These are phyloP conservation scores for Lagenaria siceraria DNA, from an alignment of 306 rosid species.

Conservation along the genomic window DNA sequence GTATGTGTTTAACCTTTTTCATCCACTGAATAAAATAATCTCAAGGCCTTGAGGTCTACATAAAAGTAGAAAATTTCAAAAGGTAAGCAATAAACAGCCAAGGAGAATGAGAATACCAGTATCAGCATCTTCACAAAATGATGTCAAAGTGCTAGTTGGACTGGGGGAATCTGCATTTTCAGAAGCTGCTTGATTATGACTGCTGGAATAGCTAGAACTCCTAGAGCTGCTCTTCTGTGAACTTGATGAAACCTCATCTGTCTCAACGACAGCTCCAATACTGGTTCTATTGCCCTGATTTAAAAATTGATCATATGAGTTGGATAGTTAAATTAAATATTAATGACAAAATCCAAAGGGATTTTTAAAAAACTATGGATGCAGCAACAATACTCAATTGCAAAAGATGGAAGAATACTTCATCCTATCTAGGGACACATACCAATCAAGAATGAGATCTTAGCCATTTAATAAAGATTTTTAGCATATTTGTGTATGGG, in stretches of 20 bases:
- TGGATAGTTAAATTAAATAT: neutral
- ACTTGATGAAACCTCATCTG: slow-evolving; percentile 39
- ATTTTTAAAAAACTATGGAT: neutral
- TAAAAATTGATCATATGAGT: slow-evolving; percentile 5
- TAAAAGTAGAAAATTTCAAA: neutral
- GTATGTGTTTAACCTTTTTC: neutral
- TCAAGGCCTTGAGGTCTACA: neutral
- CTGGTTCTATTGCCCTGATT: slow-evolving; percentile 64
- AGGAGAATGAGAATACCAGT: slow-evolving; percentile 40
- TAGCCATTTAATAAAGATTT: neutral
- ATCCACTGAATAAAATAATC: neutral
- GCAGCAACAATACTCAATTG: neutral
- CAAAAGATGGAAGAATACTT: neutral
- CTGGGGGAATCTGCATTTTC: slow-evolving; percentile 55
- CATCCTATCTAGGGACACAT: neutral
- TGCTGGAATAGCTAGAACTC: slow-evolving; percentile 36
- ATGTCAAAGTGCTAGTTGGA: slow-evolving; percentile 47
- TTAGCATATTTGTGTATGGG: neutral
- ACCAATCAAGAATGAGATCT: neutral
- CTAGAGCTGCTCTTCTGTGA: slow-evolving; percentile 34
- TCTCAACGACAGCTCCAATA: slow-evolving; percentile 42
- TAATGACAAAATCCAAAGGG: neutral
- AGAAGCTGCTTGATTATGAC: slow-evolving; percentile 36
- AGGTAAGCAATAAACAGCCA: slow-evolving; percentile 10
- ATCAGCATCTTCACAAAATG: slow-evolving; percentile 80